Evolutionary conservation across 495 filamentous ascomycete species (phyloP), one percentile per base, ranked within the genome.

Genomic region (Baudoinia panamericana): DNA sequence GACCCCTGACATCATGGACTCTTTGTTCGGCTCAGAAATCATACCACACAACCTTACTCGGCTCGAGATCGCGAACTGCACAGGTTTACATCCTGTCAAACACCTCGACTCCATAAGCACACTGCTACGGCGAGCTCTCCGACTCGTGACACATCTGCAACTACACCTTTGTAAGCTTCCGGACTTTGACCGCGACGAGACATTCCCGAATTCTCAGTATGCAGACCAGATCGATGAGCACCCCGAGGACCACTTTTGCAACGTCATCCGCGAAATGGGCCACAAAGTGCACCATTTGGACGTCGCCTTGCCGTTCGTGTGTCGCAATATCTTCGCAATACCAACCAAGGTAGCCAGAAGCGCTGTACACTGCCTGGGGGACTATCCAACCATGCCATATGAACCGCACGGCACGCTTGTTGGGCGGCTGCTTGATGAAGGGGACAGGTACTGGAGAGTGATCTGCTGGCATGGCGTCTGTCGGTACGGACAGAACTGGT

Each of bases 211-310:
- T 30, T 6, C 15, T 11, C 41, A 30, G 21, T 27, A 43, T 19
- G 25, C 30, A 7, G 30, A 19, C n/a, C 10, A 15, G 16, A 35
- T 36, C 13, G 19, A 43, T 11, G 30, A 43, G n/a, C 41, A 43
- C 18, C 41, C 41, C 8, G 41, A 36, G 18, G 41, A 43, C 30
- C 41, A 43, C 15, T 21, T 21, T 16, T 43, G 41, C 41, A 43
- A 26, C 30, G 36, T 43, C 41, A 21, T 43, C 21, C 41, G 32
- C 13, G 41, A 43, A 23, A 18, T 36, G 13, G 41, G 32, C 7
- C 30, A 36, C 4, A 43, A 16, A 8, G 23, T 43, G 5, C 41
- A 3, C 3, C 11, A 36, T 24, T 22, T 43, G 9, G 30, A 43
- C 32, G 3, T 43, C 5, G 41, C 41, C 10, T 8, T 43, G 15